Percentiles rank a stretch among this genome's conserved stretches.
Evolutionary conservation across 257 asterid species (phyloP).

Genomic region (Misopates orontium): DNA sequence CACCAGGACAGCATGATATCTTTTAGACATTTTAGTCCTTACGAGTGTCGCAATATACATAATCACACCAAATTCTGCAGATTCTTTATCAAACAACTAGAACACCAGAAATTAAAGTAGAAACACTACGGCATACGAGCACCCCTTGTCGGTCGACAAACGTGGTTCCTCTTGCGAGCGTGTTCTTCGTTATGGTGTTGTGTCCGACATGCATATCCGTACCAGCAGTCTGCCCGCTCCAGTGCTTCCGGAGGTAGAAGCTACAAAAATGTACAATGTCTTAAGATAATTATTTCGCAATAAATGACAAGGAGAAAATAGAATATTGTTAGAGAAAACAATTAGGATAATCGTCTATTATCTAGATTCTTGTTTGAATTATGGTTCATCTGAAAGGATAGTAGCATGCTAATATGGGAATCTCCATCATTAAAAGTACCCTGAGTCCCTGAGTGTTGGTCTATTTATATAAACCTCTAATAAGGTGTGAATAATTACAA

Average conservation of each 20-base stretch:
- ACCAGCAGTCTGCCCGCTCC: conserved; percentile 90
- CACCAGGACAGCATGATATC: not conserved
- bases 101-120: not conserved
- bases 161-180: conserved; percentile 90
- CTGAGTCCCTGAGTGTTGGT: too few relatives aligned
- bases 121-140: conserved; percentile 29
- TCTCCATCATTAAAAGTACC: too few relatives aligned
- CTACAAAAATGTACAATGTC: conserved; percentile 35
- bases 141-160: conserved; percentile 95
- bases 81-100: not conserved
- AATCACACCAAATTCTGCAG: conserved; percentile 9
- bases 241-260: conserved; percentile 62
- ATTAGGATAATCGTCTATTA: too few relatives aligned
- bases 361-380: too few relatives aligned
- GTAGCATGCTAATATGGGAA: too few relatives aligned
- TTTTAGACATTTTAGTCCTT: not conserved
- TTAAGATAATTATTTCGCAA: too few relatives aligned
- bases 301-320: too few relatives aligned
- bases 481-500: too few relatives aligned
- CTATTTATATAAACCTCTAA: too few relatives aligned
- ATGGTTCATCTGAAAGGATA: too few relatives aligned
- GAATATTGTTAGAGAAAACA: too few relatives aligned
- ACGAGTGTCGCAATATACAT: not conserved
- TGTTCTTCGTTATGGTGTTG: conserved; percentile 94
- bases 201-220: conserved; percentile 87